These are phyloP conservation scores for Reutealis trisperma DNA, from an alignment of 345 rosid genomes.

Conservation along the genomic window DNA sequence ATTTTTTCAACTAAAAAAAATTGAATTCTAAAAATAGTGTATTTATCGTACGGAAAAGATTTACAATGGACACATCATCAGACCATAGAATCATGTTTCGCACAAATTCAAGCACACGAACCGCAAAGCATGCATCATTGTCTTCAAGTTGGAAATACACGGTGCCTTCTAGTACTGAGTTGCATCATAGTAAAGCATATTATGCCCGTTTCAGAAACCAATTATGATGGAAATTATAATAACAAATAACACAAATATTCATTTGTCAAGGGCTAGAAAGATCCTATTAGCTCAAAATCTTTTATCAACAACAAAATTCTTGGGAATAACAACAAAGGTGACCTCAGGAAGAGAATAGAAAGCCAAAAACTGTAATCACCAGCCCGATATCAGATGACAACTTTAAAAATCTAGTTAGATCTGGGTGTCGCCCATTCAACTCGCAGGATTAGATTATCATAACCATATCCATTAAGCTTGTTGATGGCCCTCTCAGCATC, in stretches of 20 bases:
- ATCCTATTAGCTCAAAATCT: not conserved
- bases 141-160: too few species aligned
- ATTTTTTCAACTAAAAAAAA: too few species aligned
- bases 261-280: not conserved
- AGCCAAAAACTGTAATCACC: not conserved
- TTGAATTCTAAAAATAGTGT: too few species aligned
- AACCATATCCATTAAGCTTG: conserved; percentile 90
- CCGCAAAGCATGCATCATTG: too few species aligned
- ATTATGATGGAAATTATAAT: not conserved
- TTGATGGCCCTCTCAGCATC: conserved; percentile 87
- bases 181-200: too few species aligned
- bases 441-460: conserved; percentile 86
- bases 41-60: too few species aligned
- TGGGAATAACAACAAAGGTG: not conserved
- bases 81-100: too few species aligned
- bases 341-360: not conserved
- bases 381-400: not conserved
- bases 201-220: not conserved
- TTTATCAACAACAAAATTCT: conserved; percentile 8
- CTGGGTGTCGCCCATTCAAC: conserved; percentile 97
- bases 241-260: not conserved
- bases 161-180: too few species aligned
- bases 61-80: too few species aligned
- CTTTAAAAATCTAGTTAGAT: conserved; percentile 43
- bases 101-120: too few species aligned